Conservation (phyloP, 441 rosid species). For the Hura crepitans region DNA sequence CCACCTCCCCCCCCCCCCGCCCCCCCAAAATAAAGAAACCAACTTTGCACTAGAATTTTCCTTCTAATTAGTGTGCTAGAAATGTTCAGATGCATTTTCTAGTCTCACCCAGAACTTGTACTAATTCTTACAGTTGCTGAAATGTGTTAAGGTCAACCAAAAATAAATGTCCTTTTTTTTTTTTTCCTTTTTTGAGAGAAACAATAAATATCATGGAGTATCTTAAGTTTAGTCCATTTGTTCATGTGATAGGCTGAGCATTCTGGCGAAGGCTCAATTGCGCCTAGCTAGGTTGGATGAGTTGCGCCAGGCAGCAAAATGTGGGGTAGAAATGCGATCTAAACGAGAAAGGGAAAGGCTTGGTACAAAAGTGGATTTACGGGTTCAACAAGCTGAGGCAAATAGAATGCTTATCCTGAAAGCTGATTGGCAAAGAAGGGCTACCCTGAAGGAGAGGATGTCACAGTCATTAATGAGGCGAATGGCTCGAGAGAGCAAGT, state of each 20-base stretch:
- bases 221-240: slow-evolving; percentile 2
- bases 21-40: too few species aligned
- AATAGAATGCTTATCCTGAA: slow-evolving; percentile 85
- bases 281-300: slow-evolving; percentile 83
- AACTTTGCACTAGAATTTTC: not conserved
- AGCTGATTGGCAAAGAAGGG: slow-evolving; percentile 73
- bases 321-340: slow-evolving; percentile 66
- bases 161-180: too few species aligned
- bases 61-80: not conserved
- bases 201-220: too few species aligned
- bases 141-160: not conserved
- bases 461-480: slow-evolving; percentile 74
- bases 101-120: not conserved
- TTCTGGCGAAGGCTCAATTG: slow-evolving; percentile 74
- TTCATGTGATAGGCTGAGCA: slow-evolving; percentile 53
- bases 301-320: slow-evolving; percentile 89
- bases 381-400: slow-evolving; percentile 84
- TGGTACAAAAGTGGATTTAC: slow-evolving; percentile 70
- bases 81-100: not conserved
- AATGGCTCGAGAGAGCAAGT: slow-evolving; percentile 81
- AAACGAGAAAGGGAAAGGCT: slow-evolving; percentile 82
- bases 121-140: not conserved
- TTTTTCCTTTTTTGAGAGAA: too few species aligned
- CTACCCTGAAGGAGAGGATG: slow-evolving; percentile 71
- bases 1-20: too few species aligned